Evolutionary conservation across 495 filamentous ascomycete genomes (phyloP), one percentile per base, ranked within the genome.

Genomic region (Neurospora sp.): DNA sequence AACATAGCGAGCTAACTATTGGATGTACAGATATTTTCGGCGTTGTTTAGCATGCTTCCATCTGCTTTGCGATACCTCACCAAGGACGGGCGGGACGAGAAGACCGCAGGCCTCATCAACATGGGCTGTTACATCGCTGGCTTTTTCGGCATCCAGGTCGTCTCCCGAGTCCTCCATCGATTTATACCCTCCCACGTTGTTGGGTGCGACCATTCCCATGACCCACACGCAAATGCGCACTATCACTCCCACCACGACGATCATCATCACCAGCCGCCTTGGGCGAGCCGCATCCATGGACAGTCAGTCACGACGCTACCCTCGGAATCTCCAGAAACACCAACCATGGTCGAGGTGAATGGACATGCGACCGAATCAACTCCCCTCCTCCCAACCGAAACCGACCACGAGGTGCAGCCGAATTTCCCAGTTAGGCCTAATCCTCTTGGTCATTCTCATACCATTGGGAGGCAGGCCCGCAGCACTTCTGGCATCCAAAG

Each of bases 31-130:
- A 86, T 98, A 20, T 99, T 97, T 78, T 97, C 94, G 71, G 92
- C 96, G 2, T 82, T 99, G 38, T 97, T 96, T 78, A 94, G 92
- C 81, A 98, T 99, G 91, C 89, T 99, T 20, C 96, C 96, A 16
- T 92, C 91, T 16, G 88, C 96, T 5, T 91, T 90, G 76, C 84
- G 86, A 27, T 97, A 95, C 80, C 87, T 99, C 11, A 82, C 85
- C 23, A 85, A 89, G 59, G 91, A 88, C 72, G 90, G 89, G 10
- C 88, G 91, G 80, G 86, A 89, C 5, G 84, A 91, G 0, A 85
- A 89, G 71, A 77, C 81, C 3, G 93, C 95, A 7, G 89, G 91
- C 16, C 94, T 91, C 78, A 82, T 87, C 2, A 84, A 96, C 71
- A 93, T 95, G 76, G 89, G 83, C 31, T 91, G 90, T 73, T 99